Conservation (phyloP, 164 flowering plant genomes). For the Vitis vinifera region ASM3070453v1 NC_081806.1:6526001-6526500, state of each 20-base stretch:
- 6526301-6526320: background rate
- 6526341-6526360: background rate
- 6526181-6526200: too few species aligned
- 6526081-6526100: too few species aligned
- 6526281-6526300: background rate
- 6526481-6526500: background rate
- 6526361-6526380: background rate
- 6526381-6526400: background rate
- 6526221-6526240: too few species aligned
- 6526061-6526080: background rate
- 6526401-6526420: background rate
- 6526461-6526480: background rate
- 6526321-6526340: background rate
- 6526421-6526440: background rate
- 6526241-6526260: too few species aligned
- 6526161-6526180: too few species aligned
- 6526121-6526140: too few species aligned
- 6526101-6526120: too few species aligned
- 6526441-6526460: background rate
- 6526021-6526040: background rate
- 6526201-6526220: too few species aligned
- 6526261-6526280: background rate
- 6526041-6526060: background rate
- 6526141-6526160: too few species aligned
- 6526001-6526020: background rate